Evolutionary conservation across 2,329 filamentous ascomycete species (phyloP).

Genomic region (Stemphylium vesicarium): DNA sequence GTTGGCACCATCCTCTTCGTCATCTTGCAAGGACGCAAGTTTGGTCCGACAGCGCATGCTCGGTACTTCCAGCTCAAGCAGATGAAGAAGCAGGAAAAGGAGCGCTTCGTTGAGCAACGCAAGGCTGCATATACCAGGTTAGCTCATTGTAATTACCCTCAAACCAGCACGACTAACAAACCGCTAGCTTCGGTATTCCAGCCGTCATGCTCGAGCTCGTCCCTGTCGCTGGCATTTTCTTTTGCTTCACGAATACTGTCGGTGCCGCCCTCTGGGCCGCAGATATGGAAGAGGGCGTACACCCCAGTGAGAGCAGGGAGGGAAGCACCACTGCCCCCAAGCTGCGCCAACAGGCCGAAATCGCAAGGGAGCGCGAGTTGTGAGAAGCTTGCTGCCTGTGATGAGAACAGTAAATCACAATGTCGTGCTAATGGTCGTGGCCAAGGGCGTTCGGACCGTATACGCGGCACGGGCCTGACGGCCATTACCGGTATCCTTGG

Average conservation of each 20-base stretch:
- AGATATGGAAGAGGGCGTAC: slow-evolving; percentile 68
- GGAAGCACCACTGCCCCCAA: slow-evolving; percentile 43
- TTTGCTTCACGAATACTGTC: slow-evolving; percentile 89
- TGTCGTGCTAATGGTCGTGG: slow-evolving; percentile 12
- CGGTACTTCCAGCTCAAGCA: slow-evolving; percentile 92
- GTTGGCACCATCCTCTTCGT: slow-evolving; percentile 85
- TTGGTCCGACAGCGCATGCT: slow-evolving; percentile 61
- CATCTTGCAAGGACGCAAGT: slow-evolving; percentile 66
- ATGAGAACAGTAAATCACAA: slow-evolving; percentile 1
- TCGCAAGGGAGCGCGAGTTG: slow-evolving; percentile 43
- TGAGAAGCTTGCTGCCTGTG: slow-evolving; percentile 21
- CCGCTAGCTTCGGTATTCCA: slow-evolving; percentile 68
- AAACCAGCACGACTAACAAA: slow-evolving; percentile 2
- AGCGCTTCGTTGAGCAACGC: slow-evolving; percentile 73
- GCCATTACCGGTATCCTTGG: slow-evolving; percentile 41
- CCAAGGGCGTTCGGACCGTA: slow-evolving; percentile 16
- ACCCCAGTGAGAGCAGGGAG: slow-evolving; percentile 10
- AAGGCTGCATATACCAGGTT: slow-evolving; percentile 81
- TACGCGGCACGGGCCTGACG: slow-evolving; percentile 18
- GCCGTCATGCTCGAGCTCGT: slow-evolving; percentile 85
- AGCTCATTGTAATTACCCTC: not conserved
- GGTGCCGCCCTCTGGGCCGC: slow-evolving; percentile 95
- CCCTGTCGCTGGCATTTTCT: slow-evolving; percentile 80
- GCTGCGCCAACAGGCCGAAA: slow-evolving; percentile 45
- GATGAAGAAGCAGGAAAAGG: slow-evolving; percentile 70